These are phyloP conservation scores for Chrysopogon serrulatus DNA, from an alignment of 176 grass and related monocot genomes.

Conservation along the genomic window DNA sequence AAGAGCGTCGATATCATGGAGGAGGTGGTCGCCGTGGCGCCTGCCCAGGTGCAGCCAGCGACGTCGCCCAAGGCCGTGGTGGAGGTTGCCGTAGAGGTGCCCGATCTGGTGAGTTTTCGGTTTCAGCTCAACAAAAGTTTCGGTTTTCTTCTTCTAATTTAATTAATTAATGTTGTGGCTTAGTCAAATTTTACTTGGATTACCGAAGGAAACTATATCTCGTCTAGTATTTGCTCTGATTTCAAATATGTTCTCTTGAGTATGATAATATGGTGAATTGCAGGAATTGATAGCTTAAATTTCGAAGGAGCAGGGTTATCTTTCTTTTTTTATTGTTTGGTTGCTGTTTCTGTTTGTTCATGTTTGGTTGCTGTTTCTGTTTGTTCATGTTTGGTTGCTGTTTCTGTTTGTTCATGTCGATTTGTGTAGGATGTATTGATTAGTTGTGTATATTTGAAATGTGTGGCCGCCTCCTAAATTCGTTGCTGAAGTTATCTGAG, in stretches of 20 bases:
- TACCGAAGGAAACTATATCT: background rate
- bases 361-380: background rate
- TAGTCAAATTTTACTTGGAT: background rate
- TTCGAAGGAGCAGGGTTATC: background rate
- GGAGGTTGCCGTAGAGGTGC: constrained; percentile 25
- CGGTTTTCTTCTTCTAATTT: background rate
- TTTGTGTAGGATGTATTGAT: background rate
- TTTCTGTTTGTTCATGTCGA: background rate
- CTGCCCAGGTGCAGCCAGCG: background rate
- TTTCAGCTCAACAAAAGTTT: background rate
- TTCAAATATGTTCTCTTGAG: background rate
- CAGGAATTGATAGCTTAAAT: background rate
- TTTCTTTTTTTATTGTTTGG: background rate
- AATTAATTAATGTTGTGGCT: background rate
- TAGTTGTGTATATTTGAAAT: background rate
- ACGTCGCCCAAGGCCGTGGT: constrained; percentile 18
- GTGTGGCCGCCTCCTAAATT: background rate
- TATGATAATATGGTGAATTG: background rate
- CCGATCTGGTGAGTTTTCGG: constrained; percentile 59
- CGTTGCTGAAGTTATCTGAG: background rate
- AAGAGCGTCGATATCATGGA: constrained; percentile 34
- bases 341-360: background rate
- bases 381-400: background rate
- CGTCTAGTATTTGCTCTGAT: background rate
- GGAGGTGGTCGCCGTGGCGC: constrained; percentile 17